A percentile compares a stretch with the other conserved stretches of the same genome.
Conservation (phyloP, 176 grass and related monocot species). For the Puccinellia tenuiflora region DNA sequence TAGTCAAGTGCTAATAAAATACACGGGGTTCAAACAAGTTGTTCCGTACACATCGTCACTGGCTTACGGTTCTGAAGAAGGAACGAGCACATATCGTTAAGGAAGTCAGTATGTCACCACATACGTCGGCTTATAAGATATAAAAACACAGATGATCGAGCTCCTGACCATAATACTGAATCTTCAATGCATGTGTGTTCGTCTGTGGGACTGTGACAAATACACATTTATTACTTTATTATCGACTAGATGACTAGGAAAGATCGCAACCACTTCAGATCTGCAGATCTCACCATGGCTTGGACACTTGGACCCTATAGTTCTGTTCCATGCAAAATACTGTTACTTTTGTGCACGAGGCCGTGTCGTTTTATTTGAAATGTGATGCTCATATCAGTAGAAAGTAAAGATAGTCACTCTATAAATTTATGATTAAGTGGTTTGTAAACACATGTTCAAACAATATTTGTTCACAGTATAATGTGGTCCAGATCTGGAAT, state of each 20-base stretch:
- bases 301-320: not conserved
- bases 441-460: too few species aligned
- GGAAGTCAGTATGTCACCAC: not conserved
- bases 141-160: not conserved
- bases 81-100: not conserved
- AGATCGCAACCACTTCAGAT: conserved; percentile 40
- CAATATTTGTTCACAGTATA: not conserved
- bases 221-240: not conserved
- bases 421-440: not conserved
- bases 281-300: not conserved
- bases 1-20: conserved; percentile 17
- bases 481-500: not conserved
- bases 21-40: not conserved
- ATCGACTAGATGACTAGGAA: not conserved
- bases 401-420: conserved; percentile 8
- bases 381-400: not conserved
- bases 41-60: not conserved
- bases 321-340: not conserved
- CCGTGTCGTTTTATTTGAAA: not conserved
- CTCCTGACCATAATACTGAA: not conserved
- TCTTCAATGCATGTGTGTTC: not conserved
- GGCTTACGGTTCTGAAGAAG: not conserved
- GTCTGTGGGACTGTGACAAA: not conserved
- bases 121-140: conserved; percentile 2
- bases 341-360: not conserved